Evolutionary conservation across 164 flowering plant species (phyloP).

Genomic region (Euptelea pleiosperma): DNA sequence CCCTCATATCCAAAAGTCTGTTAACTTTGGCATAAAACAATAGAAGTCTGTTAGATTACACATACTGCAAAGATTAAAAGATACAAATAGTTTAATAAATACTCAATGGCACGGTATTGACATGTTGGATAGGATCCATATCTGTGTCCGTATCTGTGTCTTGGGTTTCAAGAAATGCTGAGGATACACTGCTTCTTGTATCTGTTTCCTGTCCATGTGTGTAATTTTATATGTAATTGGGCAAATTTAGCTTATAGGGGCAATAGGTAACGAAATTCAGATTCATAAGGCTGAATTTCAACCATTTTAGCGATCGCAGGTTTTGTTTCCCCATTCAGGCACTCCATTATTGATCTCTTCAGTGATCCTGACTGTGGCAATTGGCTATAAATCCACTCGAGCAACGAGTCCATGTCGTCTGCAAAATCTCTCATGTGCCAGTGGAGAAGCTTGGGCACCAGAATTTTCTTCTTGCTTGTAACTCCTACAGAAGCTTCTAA

Average conservation of each 20-base stretch:
- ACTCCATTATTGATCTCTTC: constrained; percentile 67
- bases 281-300: constrained; percentile 67
- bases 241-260: constrained; percentile 21
- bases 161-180: neutral
- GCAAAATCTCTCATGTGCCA: constrained; percentile 94
- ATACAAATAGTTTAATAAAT: neutral
- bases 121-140: neutral
- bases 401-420: constrained; percentile 72
- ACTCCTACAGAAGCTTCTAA: constrained; percentile 80
- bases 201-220: neutral
- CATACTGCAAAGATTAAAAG: neutral
- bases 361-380: constrained; percentile 55
- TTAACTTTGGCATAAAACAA: too few relatives aligned
- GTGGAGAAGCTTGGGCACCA: constrained; percentile 81
- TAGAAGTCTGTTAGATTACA: too few relatives aligned
- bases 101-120: neutral
- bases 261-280: constrained; percentile 80
- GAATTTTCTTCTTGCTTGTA: constrained; percentile 68
- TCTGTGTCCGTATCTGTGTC: too few relatives aligned
- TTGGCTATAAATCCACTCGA: constrained; percentile 96
- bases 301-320: constrained; percentile 43
- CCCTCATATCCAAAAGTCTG: too few relatives aligned
- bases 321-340: constrained; percentile 50
- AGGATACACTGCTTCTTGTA: neutral
- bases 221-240: neutral